Evolutionary conservation across 139 green algal species (phyloP).

Genomic region (Pleodorina starrii): DNA sequence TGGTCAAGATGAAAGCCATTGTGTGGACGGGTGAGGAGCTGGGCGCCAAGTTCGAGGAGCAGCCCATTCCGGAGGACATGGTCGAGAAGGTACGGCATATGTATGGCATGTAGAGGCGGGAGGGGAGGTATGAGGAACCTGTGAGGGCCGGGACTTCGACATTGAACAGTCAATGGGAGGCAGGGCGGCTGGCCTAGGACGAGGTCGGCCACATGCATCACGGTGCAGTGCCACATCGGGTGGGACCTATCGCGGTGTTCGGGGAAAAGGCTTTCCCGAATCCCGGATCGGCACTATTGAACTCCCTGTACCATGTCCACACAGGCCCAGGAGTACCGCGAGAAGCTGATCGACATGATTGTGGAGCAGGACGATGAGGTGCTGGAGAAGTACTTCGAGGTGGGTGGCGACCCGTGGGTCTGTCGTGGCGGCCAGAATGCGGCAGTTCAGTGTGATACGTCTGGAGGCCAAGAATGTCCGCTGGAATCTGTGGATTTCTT

Average conservation of each 20-base stretch:
- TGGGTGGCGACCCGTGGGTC: too few relatives aligned
- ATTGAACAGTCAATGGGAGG: too few relatives aligned
- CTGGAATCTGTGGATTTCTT: too few relatives aligned
- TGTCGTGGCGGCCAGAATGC: too few relatives aligned
- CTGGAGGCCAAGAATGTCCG: too few relatives aligned
- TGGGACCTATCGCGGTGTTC: too few relatives aligned
- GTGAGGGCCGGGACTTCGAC: too few relatives aligned
- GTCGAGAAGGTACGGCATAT: conserved; percentile 68
- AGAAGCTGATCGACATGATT: conserved; percentile 91
- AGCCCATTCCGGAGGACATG: conserved; percentile 93
- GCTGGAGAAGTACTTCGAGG: conserved; percentile 87
- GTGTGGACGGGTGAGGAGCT: conserved; percentile 93
- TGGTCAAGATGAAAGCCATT: conserved; percentile 98
- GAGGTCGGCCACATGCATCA: too few relatives aligned
- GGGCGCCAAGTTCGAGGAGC: conserved; percentile 90
- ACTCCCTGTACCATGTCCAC: background rate
- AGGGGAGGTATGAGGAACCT: too few relatives aligned
- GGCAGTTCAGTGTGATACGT: too few relatives aligned
- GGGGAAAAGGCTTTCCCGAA: background rate
- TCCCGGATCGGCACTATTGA: background rate
- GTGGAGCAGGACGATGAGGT: conserved; percentile 88
- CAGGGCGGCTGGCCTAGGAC: too few relatives aligned
- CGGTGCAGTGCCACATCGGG: too few relatives aligned
- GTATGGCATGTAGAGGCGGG: background rate
- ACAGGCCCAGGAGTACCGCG: conserved; percentile 87